Conservation (phyloP, 169 alveolate genomes). For the Plasmodium gaboni region DNA sequence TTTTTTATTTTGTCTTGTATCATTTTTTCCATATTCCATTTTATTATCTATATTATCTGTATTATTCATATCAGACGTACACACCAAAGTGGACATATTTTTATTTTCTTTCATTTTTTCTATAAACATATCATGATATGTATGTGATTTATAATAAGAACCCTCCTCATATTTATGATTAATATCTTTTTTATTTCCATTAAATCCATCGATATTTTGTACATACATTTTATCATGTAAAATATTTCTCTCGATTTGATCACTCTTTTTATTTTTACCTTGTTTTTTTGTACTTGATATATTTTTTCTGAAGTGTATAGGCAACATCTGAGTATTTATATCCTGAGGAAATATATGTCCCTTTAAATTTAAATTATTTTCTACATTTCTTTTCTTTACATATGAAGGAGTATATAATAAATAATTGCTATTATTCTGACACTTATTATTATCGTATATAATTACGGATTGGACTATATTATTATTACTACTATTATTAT, state of each 20-base stretch:
- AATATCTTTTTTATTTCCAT: too few relatives aligned
- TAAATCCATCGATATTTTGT: neutral
- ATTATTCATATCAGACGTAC: too few relatives aligned
- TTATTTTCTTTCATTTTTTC: neutral
- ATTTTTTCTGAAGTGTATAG: too few relatives aligned
- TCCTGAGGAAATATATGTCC: neutral
- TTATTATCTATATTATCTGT: too few relatives aligned
- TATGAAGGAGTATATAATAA: too few relatives aligned
- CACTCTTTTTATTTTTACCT: neutral
- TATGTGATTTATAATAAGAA: conserved; percentile 11
- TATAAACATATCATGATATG: conserved; percentile 7
- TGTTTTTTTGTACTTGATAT: neutral
- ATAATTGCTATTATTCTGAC: too few relatives aligned
- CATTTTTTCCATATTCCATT: too few relatives aligned
- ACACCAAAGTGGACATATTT: neutral
- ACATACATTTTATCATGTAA: neutral
- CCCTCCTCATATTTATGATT: neutral
- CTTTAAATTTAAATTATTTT: neutral
- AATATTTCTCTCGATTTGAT: neutral
- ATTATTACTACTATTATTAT: too few relatives aligned
- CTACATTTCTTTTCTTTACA: neutral
- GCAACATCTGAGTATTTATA: too few relatives aligned
- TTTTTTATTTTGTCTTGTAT: too few relatives aligned
- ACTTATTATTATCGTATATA: too few relatives aligned
- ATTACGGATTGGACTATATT: too few relatives aligned